Base-by-base conservation (phyloP, 2,329 filamentous ascomycete species). In the Epichloe baconii region DNA sequence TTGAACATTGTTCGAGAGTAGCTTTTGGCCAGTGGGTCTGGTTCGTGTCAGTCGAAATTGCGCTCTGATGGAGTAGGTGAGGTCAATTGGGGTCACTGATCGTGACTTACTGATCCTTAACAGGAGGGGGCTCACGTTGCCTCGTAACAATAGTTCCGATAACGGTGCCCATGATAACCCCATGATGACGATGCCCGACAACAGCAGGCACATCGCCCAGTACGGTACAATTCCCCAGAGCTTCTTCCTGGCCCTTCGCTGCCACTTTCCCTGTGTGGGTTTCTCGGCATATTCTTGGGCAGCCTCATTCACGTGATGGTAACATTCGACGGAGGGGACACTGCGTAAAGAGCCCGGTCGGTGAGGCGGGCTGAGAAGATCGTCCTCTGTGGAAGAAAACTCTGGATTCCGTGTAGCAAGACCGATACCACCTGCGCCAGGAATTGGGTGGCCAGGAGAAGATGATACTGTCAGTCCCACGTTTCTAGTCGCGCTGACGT, bases 361-460 rank as follows among this genome's bases (percentile, higher is more conserved):
- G 5, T 34, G 46, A 37, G 50, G 70, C 26, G 73, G 71, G 5
- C 72, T 70, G 44, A 71, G 69, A 2, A 80, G 63, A 47, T 81
- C 74, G 43, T 81, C 74, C 43, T 70, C 67, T 4, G 69, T 71
- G 1, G 79, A 80, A 14, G 77, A 73, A 62, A 80, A 83, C 56
- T 83, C 80, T 0, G 80, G 80, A 53, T 83, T 76, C 26, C 77
- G 71, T 6, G 79, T 78, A 3, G 79, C 80, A 19, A 82, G 64
- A 3, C 79, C 80, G 34, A 83, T 69, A 15, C 80, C 79, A 4
- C 80, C 80, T 5, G 79, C 78, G n/a, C 79, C 80, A 2, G 75
- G 66, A 37, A 77, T 73, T 11, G 57, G 53, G n/a, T 48, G 51
- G 5, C 47, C 43, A 17, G 57, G 54, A 2, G 43, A 10, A 12